phyloP scores from a whole-genome alignment of 2,329 filamentous ascomycete species.

The Fusarium staphyleae region DNA sequence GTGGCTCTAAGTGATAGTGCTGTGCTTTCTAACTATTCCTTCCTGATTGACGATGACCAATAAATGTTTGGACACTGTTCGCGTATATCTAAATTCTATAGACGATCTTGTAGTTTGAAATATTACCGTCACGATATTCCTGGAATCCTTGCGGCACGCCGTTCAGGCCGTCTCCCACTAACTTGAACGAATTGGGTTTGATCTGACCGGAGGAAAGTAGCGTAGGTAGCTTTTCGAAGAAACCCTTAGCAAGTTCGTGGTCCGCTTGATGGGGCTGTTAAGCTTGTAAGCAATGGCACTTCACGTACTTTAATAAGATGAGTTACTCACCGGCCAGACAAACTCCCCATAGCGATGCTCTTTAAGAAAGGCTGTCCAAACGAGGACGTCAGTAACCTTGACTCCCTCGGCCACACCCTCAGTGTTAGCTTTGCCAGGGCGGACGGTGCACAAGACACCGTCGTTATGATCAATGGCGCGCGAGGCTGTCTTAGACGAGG shows the following conservation, averaged over 20 bases:
- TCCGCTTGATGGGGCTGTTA: constrained; percentile 5
- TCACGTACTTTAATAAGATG: neutral
- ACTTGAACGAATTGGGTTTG: neutral
- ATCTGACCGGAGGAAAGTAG: neutral
- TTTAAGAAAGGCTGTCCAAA: constrained; percentile 51
- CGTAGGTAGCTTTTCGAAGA: neutral
- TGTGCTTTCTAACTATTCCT: no score
- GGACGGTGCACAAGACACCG: constrained; percentile 49
- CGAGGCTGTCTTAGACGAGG: constrained; percentile 44
- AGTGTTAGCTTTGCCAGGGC: constrained; percentile 49
- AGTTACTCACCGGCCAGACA: neutral
- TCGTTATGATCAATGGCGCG: constrained; percentile 33
- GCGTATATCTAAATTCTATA: neutral
- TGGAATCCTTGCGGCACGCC: neutral
- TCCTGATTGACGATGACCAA: no score
- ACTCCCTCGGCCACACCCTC: constrained; percentile 42
- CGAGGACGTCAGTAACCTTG: constrained; percentile 49
- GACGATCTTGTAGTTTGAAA: constrained; percentile 2
- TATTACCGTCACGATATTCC: constrained; percentile 3
- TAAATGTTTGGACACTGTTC: no score
- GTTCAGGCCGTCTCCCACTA: neutral
- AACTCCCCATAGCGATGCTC: neutral
- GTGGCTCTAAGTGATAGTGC: no score
- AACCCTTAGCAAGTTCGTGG: neutral
- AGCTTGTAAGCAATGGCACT: neutral